Percentiles rank a stretch among this genome's conserved stretches.
These are phyloP conservation scores for Striga hermonthica DNA, from an alignment of 305 asterid species.

Conservation along the genomic window DNA sequence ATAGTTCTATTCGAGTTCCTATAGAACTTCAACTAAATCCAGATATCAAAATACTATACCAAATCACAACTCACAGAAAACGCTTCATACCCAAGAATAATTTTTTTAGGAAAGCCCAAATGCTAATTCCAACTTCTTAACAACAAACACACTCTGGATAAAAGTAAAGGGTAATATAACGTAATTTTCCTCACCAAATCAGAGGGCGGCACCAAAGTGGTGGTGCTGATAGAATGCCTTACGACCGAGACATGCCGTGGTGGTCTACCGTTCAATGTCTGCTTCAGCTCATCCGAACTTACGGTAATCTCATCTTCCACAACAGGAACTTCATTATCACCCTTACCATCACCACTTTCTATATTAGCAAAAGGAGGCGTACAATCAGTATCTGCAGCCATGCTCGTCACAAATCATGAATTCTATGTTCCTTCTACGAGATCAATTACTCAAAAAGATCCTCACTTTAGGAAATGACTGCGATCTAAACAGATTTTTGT, in stretches of 20 bases:
- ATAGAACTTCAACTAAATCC: neutral
- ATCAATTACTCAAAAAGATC: constrained; percentile 24
- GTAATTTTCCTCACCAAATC: constrained; percentile 42
- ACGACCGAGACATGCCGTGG: constrained; percentile 55
- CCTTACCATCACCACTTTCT: constrained; percentile 40
- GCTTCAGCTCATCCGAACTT: constrained; percentile 41
- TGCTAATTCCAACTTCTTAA: no score
- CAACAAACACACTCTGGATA: neutral
- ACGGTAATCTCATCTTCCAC: constrained; percentile 41
- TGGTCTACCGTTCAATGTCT: constrained; percentile 44
- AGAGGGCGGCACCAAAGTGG: constrained; percentile 41
- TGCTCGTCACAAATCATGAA: constrained; percentile 43
- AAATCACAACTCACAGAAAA: neutral
- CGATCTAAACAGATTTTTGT: no score
- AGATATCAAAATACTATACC: neutral
- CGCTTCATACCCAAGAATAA: neutral
- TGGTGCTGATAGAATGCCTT: constrained; percentile 47
- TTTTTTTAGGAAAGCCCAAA: no score
- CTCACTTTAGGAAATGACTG: constrained; percentile 11
- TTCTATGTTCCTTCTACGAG: constrained; percentile 25
- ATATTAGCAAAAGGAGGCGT: constrained; percentile 39
- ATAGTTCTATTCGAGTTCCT: neutral
- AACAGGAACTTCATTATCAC: constrained; percentile 35
- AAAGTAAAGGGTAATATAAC: constrained; percentile 5
- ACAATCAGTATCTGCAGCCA: constrained; percentile 61